These are phyloP conservation scores for Coriolopsis trogii DNA, from an alignment of 1,284 basidiomycete species.

Conservation along the genomic window DNA sequence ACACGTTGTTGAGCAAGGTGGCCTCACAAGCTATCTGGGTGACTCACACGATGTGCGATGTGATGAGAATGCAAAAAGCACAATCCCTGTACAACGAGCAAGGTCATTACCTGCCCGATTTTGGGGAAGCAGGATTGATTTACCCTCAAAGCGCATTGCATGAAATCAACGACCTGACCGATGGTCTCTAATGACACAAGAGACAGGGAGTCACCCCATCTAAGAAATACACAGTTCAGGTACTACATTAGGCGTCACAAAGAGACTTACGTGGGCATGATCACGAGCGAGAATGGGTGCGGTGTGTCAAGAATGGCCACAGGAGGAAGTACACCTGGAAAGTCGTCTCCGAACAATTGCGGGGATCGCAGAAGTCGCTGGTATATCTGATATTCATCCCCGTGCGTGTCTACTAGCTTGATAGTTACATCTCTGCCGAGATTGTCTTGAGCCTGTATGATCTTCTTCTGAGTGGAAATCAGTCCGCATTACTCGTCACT, in stretches of 20 bases:
- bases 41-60: conserved; percentile 3
- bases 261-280: conserved; percentile 5
- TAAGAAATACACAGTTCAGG: not conserved
- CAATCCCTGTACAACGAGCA: not conserved
- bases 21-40: not conserved
- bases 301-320: conserved; percentile 6
- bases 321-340: conserved; percentile 3
- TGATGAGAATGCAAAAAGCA: not conserved
- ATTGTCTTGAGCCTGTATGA: no score
- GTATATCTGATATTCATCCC: conserved; percentile 2
- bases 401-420: not conserved
- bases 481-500: no score
- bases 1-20: not conserved
- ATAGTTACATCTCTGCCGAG: not conserved
- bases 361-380: not conserved
- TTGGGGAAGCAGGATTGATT: not conserved
- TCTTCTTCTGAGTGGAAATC: no score
- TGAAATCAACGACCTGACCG: not conserved
- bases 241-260: not conserved
- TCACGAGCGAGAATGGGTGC: conserved; percentile 2
- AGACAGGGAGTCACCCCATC: not conserved
- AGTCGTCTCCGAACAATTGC: not conserved
- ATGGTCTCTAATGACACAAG: not conserved
- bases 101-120: not conserved
- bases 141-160: conserved; percentile 6